phyloP scores from a whole-genome alignment of 73 alveolate species.

The Paramecium bursaria region DNA sequence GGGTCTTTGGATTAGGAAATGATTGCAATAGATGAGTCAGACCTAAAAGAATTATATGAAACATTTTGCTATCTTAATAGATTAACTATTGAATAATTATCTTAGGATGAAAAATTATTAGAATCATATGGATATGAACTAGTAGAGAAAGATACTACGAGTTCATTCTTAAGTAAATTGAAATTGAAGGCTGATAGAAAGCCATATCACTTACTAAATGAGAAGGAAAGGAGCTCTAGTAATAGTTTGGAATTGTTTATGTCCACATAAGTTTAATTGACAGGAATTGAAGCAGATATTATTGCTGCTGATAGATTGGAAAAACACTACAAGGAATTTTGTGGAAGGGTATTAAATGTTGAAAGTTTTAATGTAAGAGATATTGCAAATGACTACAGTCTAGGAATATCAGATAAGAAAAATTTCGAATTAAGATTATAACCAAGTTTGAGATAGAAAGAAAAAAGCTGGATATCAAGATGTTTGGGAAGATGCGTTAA shows the following conservation, averaged over 20 bases:
- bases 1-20: neutral
- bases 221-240: slow-evolving; percentile 39
- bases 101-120: slow-evolving; percentile 23
- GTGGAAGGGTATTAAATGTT: slow-evolving; percentile 30
- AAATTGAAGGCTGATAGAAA: slow-evolving; percentile 18
- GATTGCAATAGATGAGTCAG: slow-evolving; percentile 12
- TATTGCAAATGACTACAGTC: slow-evolving; percentile 39
- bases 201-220: neutral
- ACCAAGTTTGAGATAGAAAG: neutral
- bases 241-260: slow-evolving; percentile 39
- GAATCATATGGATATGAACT: slow-evolving; percentile 25
- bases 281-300: slow-evolving; percentile 37
- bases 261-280: slow-evolving; percentile 26
- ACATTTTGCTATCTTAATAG: slow-evolving; percentile 15
- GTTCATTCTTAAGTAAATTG: neutral
- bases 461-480: slow-evolving; percentile 20
- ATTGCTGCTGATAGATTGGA: slow-evolving; percentile 35
- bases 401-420: slow-evolving; percentile 14
- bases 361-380: slow-evolving; percentile 23
- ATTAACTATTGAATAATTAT: slow-evolving; percentile 20
- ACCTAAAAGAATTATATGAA: slow-evolving; percentile 31
- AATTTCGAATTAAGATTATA: slow-evolving; percentile 33
- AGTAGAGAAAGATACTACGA: slow-evolving; percentile 12
- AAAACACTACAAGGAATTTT: slow-evolving; percentile 2
- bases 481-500: slow-evolving; percentile 34